A percentile compares a stretch with the other conserved stretches of the same genome.
Evolutionary conservation across 495 filamentous ascomycete species (phyloP).

Genomic region (Penicillium maclennaniae): DNA sequence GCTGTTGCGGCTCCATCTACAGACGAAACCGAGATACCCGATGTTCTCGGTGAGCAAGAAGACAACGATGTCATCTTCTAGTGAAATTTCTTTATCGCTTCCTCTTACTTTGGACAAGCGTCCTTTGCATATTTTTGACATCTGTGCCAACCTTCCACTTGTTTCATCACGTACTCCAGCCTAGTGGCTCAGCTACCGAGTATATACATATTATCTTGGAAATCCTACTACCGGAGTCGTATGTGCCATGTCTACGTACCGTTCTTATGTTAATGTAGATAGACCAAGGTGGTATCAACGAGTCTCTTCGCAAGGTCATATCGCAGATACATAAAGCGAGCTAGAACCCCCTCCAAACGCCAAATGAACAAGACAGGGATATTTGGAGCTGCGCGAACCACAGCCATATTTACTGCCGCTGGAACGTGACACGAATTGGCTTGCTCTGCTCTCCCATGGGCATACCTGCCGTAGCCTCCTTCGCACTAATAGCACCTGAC

Average conservation of each 20-base stretch:
- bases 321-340: conserved; percentile 20
- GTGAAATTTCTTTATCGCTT: conserved; percentile 7
- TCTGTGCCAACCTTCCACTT: conserved; percentile 21
- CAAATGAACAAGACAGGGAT: conserved; percentile 21
- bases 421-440: conserved; percentile 81
- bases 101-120: conserved; percentile 6
- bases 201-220: background rate
- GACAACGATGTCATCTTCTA: conserved; percentile 97
- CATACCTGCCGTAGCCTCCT: conserved; percentile 94
- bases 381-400: conserved; percentile 10
- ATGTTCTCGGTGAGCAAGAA: conserved; percentile 79
- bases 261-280: background rate
- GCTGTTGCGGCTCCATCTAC: conserved; percentile 13
- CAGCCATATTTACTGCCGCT: conserved; percentile 62
- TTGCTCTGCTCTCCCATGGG: conserved; percentile 66
- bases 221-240: background rate
- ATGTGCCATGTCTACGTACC: background rate
- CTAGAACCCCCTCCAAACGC: conserved; percentile 33
- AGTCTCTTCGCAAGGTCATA: conserved; percentile 11
- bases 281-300: background rate
- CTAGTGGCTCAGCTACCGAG: conserved; percentile 7
- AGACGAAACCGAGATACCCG: conserved; percentile 46
- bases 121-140: conserved; percentile 15
- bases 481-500: conserved; percentile 84
- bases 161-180: conserved; percentile 5